Base-by-base conservation (phyloP, 306 rosid species). In the Cyamopsis tetragonoloba region DNA sequence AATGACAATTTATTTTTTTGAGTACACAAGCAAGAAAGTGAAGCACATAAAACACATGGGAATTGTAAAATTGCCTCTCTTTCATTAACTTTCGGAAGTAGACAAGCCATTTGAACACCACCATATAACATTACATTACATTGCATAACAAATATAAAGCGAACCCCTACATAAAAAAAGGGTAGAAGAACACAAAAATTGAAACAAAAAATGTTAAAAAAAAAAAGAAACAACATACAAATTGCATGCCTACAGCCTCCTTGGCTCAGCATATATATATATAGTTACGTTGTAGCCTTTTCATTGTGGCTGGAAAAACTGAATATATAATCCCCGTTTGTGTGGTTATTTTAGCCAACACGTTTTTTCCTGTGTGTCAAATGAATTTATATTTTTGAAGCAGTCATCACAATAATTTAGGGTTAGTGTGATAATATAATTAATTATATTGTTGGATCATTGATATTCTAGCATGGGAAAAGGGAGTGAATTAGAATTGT, bases 381-480 rank as follows among this genome's bases (percentile, higher is more conserved):
- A 84, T 74, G 80, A 83, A 88, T 79, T 31, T n/a, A n/a, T n/a
- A n/a, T n/a, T 24, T 69, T 48, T 66, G 72, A 70, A 24, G 42
- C 67, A 77, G 63, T 74, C 61, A 55, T 48, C 35, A 55, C 50
- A 61, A 51, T 56, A 28, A 46, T 56, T 34, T 62, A 27, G 15
- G 7, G 80, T 81, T 71, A 44, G 73, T 64, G 32, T 62, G 59
- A 19, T 78, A 68, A n/a, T n/a, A n/a, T n/a, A n/a, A n/a, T n/a
- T n/a, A n/a, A n/a, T n/a, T n/a, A n/a, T n/a, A n/a, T n/a, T n/a
- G n/a, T n/a, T n/a, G n/a, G n/a, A n/a, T n/a, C n/a, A n/a, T n/a
- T n/a, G n/a, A n/a, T n/a, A 74, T 56, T 83, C 77, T 80, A 81
- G 87, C 86, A 87, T 72, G 42, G 96, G 47, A 60, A 81, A 79